These are phyloP conservation scores for Diaporthe sp. DNA, from an alignment of 2,329 filamentous ascomycete genomes.

Conservation along the genomic window DNA sequence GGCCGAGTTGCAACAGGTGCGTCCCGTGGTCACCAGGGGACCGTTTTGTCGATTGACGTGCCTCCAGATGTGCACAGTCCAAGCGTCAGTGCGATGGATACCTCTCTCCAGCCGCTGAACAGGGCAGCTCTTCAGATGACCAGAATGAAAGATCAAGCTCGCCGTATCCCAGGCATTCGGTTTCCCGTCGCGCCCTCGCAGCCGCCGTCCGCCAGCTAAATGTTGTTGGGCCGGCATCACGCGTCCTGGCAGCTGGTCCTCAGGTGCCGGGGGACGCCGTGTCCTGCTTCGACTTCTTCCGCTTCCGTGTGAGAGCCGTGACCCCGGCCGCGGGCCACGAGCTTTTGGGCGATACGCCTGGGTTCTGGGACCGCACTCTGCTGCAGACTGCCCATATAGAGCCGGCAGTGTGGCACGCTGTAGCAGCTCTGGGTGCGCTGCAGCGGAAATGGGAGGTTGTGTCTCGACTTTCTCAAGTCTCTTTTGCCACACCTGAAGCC, in stretches of 20 bases:
- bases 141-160: not conserved
- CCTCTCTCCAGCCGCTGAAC: slow-evolving; percentile 34
- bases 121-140: not conserved
- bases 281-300: slow-evolving; percentile 53
- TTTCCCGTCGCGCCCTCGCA: slow-evolving; percentile 51
- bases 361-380: slow-evolving; percentile 51
- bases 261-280: slow-evolving; percentile 30
- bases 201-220: slow-evolving; percentile 47
- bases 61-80: slow-evolving; percentile 38
- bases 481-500: not conserved
- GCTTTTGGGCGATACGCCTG: not conserved
- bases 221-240: slow-evolving; percentile 48
- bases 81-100: slow-evolving; percentile 53
- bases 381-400: slow-evolving; percentile 52
- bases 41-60: not conserved
- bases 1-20: slow-evolving; percentile 49
- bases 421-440: slow-evolving; percentile 52
- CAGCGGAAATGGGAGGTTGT: slow-evolving; percentile 47
- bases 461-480: not conserved
- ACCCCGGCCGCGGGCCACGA: slow-evolving; percentile 39
- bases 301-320: slow-evolving; percentile 48
- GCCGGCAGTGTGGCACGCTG: slow-evolving; percentile 53
- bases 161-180: not conserved
- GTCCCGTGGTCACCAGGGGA: fast-evolving
- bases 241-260: slow-evolving; percentile 41